Evolutionary conservation across 345 rosid genomes (phyloP), one percentile per base, ranked within the genome.

Genomic region (Syzygium aromaticum): DNA sequence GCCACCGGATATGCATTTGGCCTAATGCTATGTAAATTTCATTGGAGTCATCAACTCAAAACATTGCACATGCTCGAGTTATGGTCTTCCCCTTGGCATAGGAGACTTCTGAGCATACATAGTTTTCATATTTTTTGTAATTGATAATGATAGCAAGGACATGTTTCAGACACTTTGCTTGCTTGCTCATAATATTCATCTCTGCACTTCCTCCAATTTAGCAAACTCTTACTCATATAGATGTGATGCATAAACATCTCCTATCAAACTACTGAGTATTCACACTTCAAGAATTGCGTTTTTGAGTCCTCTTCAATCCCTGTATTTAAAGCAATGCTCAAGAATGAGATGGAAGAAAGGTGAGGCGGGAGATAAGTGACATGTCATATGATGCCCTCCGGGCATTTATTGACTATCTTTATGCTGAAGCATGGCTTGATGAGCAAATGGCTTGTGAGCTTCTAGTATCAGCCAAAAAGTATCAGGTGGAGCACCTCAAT

Each of bases 401-500:
- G 7, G 84, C 94, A 30, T 96, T 97, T 51, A n/a, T n/a, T n/a
- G n/a, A n/a, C n/a, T n/a, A n/a, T n/a, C n/a, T n/a, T n/a, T n/a
- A n/a, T n/a, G n/a, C n/a, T n/a, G n/a, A n/a, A 90, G 95, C 95
- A 80, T 86, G 90, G 86, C 94, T 95, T 5, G 98, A 97, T 86
- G 98, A 95, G 92, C 94, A 92, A 87, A 90, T 94, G 93, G 96
- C 96, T 12, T 93, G 92, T 88, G 95, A 95, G 86, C 98, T 97
- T 12, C 88, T 97, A 78, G 94, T 91, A 17, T 88, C 95, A 91
- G 93, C 99, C 6, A 96, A 97, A 89, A 97, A 95, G 89, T 97
- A 96, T 87, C 90, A 94, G 89, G 98, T 96, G 87, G 92, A 94
- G 89, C 95, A 96, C n/a, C n/a, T n/a, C n/a, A n/a, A n/a, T n/a